A percentile compares a stretch with the other conserved stretches of the same genome.
phyloP scores from a whole-genome alignment of 225 moss, liverwort and hornwort species.

The Takakia lepidozioides region DNA sequence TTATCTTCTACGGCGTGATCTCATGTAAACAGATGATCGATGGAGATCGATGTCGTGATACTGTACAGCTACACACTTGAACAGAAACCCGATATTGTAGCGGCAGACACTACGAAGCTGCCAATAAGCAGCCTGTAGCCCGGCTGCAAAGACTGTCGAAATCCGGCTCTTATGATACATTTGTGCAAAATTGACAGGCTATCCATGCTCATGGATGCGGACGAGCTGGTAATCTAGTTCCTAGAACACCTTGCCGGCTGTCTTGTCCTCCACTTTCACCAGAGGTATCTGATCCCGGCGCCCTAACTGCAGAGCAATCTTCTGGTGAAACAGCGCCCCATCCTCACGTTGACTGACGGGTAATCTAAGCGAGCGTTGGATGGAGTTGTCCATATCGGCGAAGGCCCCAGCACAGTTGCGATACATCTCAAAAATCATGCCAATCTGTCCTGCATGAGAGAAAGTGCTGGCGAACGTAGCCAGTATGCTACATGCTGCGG shows the following conservation, averaged over 20 bases:
- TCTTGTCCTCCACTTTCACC: constrained; percentile 28
- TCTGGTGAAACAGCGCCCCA: constrained; percentile 50
- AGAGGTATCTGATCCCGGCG: constrained; percentile 33
- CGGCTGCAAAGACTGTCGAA: too few relatives aligned
- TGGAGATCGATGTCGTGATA: too few relatives aligned
- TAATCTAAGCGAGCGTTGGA: constrained; percentile 34
- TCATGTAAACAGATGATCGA: too few relatives aligned
- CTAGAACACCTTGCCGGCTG: constrained; percentile 27
- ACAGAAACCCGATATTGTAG: too few relatives aligned
- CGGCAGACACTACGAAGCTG: too few relatives aligned
- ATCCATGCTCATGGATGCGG: too few relatives aligned
- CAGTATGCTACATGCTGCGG: constrained; percentile 33
- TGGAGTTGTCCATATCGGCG: constrained; percentile 36
- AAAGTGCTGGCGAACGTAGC: constrained; percentile 42
- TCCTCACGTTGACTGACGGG: constrained; percentile 43
- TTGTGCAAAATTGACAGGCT: too few relatives aligned
- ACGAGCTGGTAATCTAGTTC: too few relatives aligned
- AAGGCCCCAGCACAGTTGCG: constrained; percentile 41
- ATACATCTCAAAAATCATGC: constrained; percentile 56
- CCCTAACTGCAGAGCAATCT: constrained; percentile 57
- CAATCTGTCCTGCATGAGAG: constrained; percentile 42
- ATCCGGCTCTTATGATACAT: too few relatives aligned
- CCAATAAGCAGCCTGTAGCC: too few relatives aligned
- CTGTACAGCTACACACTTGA: too few relatives aligned
- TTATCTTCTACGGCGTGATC: too few relatives aligned